Evolutionary conservation across 371 early-diverging fungal species (phyloP), one percentile per base, ranked within the genome.

Genomic region (Mortierella sp.): DNA sequence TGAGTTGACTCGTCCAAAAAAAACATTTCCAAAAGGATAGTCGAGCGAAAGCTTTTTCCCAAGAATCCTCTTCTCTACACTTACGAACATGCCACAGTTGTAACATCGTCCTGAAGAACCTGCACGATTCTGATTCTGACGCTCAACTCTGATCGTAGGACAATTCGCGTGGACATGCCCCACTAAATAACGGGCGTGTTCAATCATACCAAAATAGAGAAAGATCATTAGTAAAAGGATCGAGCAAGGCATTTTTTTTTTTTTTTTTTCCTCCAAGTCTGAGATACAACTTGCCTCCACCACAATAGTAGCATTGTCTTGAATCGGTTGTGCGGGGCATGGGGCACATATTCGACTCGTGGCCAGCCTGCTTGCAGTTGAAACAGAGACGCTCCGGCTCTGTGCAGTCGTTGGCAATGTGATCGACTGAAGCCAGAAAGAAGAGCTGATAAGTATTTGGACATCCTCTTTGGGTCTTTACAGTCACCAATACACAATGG

Each of bases 141-240:
- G 67, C 4, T 67, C 79, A 9, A 68, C 57, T 64, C 74, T 50
- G 58, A 70, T 63, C 27, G 76, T 70, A 24, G 86, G 84, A 64
- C 89, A 89, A 46, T 84, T 83, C 13, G 85, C 83, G 67, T 83
- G 84, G 48, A 87, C 73, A 74, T 89, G 89, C 18, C 87, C 89
- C 52, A 83, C 89, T 89, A 72, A 19, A n/a, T n/a, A 34, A 34
- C 34, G 34, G 48, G 23, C 45, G 45, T 19, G 45, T 19, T 7
- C 16, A 47, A 47, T 6, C 16, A 16, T 23, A 47, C 38, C 38
- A 30, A 46, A 4, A 58, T 21, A 5, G 14, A 43, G 5, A 18
- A 43, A 18, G 4, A 43, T 43, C 14, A 19, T 43, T 43, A n/a
- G n/a, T n/a, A n/a, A n/a, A n/a, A n/a, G n/a, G n/a, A n/a, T n/a